Percentiles rank a stretch among this genome's conserved stretches.
Evolutionary conservation across 148 eudicot genomes (phyloP).

Genomic region (Vaccinium corymbosum): DNA sequence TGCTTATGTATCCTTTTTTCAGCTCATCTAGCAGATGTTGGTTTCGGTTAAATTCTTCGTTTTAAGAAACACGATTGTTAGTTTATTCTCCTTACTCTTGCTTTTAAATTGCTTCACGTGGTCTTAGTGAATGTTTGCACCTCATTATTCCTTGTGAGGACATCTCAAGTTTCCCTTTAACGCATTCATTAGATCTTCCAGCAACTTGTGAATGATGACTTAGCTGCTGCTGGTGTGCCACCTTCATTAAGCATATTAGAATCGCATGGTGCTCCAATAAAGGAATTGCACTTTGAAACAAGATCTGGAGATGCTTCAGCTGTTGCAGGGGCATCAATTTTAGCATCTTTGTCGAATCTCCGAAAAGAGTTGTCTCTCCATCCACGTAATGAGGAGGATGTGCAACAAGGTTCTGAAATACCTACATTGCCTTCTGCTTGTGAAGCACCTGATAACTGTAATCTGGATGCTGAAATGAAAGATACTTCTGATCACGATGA

Average conservation of each 20-base stretch:
- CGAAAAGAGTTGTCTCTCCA: slow-evolving; percentile 59
- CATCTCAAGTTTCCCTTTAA: slow-evolving; percentile 33
- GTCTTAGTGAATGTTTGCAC: not conserved
- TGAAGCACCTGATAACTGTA: slow-evolving; percentile 55
- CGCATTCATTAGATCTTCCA: slow-evolving; percentile 58
- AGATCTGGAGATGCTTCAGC: slow-evolving; percentile 65
- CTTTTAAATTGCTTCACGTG: not conserved
- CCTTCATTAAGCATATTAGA: slow-evolving; percentile 65
- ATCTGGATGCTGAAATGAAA: slow-evolving; percentile 55
- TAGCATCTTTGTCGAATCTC: slow-evolving; percentile 59
- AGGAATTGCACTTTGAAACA: slow-evolving; percentile 44
- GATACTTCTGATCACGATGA: slow-evolving; percentile 52
- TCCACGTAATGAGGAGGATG: slow-evolving; percentile 55
- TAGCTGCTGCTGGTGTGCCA: slow-evolving; percentile 38
- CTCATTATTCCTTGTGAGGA: not conserved
- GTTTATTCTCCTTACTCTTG: not conserved
- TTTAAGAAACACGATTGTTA: not conserved
- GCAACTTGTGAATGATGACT: slow-evolving; percentile 49
- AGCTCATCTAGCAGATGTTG: not conserved
- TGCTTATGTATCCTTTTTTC: slow-evolving; percentile 85
- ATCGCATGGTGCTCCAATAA: slow-evolving; percentile 58
- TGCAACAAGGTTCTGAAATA: slow-evolving; percentile 44
- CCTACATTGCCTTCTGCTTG: slow-evolving; percentile 39
- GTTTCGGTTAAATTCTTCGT: not conserved
- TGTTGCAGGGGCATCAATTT: slow-evolving; percentile 75